Evolutionary conservation across 768 basidiomycete genomes (phyloP).

Genomic region (Pleurotus giganteus): DNA sequence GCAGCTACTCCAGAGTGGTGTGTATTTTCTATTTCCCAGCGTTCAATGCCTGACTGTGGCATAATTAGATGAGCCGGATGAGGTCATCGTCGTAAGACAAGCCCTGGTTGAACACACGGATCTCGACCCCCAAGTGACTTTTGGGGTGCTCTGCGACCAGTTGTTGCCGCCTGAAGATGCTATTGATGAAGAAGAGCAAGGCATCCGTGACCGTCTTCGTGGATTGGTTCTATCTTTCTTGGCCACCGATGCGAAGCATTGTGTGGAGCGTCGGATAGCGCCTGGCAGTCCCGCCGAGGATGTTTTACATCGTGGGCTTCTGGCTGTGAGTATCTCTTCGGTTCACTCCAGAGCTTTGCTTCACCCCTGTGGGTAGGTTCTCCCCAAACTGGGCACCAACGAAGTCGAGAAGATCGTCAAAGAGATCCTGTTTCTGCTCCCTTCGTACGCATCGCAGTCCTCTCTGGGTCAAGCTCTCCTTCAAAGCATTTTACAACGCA

Average conservation of each 20-base stretch:
- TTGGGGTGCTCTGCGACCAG: constrained; percentile 71
- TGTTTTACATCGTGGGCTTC: constrained; percentile 43
- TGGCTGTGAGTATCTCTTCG: constrained; percentile 38
- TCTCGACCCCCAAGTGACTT: constrained; percentile 56
- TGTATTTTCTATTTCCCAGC: constrained; percentile 22
- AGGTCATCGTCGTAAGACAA: constrained; percentile 58
- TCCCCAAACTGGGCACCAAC: constrained; percentile 37
- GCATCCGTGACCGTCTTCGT: constrained; percentile 54
- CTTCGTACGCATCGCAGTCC: constrained; percentile 33
- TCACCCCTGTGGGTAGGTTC: constrained; percentile 38
- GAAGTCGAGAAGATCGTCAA: constrained; percentile 50
- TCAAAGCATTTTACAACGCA: constrained; percentile 34
- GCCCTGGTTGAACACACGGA: constrained; percentile 63
- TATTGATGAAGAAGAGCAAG: constrained; percentile 56
- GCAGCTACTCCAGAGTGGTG: constrained; percentile 75
- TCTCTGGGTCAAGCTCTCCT: constrained; percentile 16
- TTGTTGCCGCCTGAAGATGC: constrained; percentile 48
- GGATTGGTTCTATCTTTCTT: constrained; percentile 61
- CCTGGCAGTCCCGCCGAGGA: constrained; percentile 46
- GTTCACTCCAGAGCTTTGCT: neutral
- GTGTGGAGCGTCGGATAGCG: constrained; percentile 39
- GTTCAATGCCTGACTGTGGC: neutral
- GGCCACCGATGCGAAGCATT: constrained; percentile 45
- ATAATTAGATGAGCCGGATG: constrained; percentile 57
- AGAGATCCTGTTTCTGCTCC: constrained; percentile 50